phyloP scores from a whole-genome alignment of 2,329 filamentous ascomycete species.

The Epichloe gansuensis region DNA sequence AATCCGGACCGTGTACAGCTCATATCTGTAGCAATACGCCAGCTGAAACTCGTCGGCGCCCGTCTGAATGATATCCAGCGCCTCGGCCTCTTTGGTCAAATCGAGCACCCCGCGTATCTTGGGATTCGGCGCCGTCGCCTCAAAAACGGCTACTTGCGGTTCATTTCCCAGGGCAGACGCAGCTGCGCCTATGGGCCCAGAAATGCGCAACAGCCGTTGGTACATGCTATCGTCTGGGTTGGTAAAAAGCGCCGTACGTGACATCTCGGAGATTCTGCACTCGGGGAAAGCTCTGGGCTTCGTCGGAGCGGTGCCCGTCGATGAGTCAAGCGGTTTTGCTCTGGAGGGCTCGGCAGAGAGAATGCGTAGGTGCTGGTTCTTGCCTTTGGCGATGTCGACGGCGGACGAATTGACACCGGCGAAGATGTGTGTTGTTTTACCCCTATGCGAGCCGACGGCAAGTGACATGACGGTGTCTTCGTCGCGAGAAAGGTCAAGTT shows the following conservation, averaged over 20 bases:
- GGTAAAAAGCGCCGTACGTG: slow-evolving; percentile 42
- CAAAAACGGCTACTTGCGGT: slow-evolving; percentile 70
- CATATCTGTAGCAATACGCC: slow-evolving; percentile 65
- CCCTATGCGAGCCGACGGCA: slow-evolving; percentile 50
- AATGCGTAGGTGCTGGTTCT: slow-evolving; percentile 73
- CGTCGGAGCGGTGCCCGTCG: slow-evolving; percentile 12
- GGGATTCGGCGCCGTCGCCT: slow-evolving; percentile 36
- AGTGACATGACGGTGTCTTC: slow-evolving; percentile 86
- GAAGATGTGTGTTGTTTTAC: slow-evolving; percentile 41
- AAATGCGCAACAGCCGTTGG: slow-evolving; percentile 45
- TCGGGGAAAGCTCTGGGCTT: slow-evolving; percentile 10
- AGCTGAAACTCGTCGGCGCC: slow-evolving; percentile 53
- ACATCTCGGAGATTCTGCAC: slow-evolving; percentile 36
- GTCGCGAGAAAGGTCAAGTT: slow-evolving; percentile 65
- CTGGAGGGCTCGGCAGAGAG: slow-evolving; percentile 44
- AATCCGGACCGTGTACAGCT: slow-evolving; percentile 56
- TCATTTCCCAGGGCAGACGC: slow-evolving; percentile 66
- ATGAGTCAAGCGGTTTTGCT: slow-evolving; percentile 18
- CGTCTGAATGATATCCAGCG: slow-evolving; percentile 54
- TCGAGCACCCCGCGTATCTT: slow-evolving; percentile 37
- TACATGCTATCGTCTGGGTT: slow-evolving; percentile 39
- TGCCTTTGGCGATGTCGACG: slow-evolving; percentile 57
- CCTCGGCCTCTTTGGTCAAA: slow-evolving; percentile 46
- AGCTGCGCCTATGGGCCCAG: slow-evolving; percentile 58
- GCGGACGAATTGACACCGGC: slow-evolving; percentile 78